Percentiles rank a stretch among this genome's conserved stretches.
Conservation (phyloP, 129 eudicot genomes). For the Daucus carota region DNA sequence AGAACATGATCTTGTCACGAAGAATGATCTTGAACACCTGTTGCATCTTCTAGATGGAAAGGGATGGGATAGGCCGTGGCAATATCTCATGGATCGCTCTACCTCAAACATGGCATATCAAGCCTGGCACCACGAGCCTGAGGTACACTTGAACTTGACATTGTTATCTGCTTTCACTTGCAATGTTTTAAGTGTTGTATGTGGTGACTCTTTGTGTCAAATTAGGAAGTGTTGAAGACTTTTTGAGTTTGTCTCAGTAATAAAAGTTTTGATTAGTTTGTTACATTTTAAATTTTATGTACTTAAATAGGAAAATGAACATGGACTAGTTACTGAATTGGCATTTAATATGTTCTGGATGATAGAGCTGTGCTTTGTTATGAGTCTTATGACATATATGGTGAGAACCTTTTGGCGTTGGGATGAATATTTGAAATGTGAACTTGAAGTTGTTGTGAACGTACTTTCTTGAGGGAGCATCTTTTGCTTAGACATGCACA, state of each 20-base stretch:
- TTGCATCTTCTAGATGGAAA: slow-evolving; percentile 69
- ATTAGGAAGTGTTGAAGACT: background rate
- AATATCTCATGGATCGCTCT: slow-evolving; percentile 73
- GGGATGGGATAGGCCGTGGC: slow-evolving; percentile 66
- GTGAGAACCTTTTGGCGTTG: background rate
- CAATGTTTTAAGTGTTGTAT: background rate
- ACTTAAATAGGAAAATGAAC: background rate
- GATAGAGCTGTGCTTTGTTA: background rate
- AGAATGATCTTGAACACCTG: slow-evolving; percentile 69
- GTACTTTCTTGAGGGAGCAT: background rate
- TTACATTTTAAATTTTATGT: background rate
- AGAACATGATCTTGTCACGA: slow-evolving; percentile 41
- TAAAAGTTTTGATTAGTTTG: background rate
- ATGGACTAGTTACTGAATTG: background rate
- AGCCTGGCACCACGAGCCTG: slow-evolving; percentile 98
- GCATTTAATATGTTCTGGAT: background rate
- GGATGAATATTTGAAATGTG: background rate
- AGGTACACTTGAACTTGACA: slow-evolving; percentile 39
- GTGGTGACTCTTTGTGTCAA: background rate
- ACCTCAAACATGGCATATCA: slow-evolving; percentile 78
- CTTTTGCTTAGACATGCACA: background rate
- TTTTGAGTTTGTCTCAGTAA: background rate
- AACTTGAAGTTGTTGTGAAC: background rate
- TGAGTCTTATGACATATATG: background rate
- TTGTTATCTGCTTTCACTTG: background rate